Evolutionary conservation across 805 yeast species (phyloP).

Genomic region (Hanseniaspora opuntiae): DNA sequence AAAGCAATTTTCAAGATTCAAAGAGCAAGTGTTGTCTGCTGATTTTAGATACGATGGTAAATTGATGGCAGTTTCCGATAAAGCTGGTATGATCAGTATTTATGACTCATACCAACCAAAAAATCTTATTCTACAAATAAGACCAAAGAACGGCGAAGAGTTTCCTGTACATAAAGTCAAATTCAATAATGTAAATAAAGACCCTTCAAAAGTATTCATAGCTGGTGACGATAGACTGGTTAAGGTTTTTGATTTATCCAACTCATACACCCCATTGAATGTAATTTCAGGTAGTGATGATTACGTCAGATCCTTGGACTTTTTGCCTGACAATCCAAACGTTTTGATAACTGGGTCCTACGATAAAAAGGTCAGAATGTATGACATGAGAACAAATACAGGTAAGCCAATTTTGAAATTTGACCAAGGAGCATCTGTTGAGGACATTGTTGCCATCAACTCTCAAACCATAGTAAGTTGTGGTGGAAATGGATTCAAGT

Average conservation of each 20-base stretch:
- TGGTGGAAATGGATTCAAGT: slow-evolving; percentile 69
- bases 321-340: slow-evolving; percentile 63
- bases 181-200: slow-evolving; percentile 66
- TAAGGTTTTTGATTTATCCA: slow-evolving; percentile 77
- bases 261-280: slow-evolving; percentile 55
- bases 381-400: slow-evolving; percentile 54
- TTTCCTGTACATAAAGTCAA: slow-evolving; percentile 80
- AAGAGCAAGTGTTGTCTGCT: slow-evolving; percentile 83
- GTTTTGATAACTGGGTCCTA: slow-evolving; percentile 86
- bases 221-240: slow-evolving; percentile 86
- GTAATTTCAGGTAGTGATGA: slow-evolving; percentile 68
- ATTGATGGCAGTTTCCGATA: slow-evolving; percentile 85
- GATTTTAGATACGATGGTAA: slow-evolving; percentile 87
- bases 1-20: slow-evolving; percentile 75
- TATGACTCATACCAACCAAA: slow-evolving; percentile 75
- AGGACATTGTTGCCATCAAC: slow-evolving; percentile 63
- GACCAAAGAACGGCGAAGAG: slow-evolving; percentile 53
- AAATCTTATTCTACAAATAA: slow-evolving; percentile 61
- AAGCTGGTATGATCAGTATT: slow-evolving; percentile 80
- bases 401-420: slow-evolving; percentile 47
- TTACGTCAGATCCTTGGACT: slow-evolving; percentile 70
- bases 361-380: slow-evolving; percentile 73
- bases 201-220: slow-evolving; percentile 50
- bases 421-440: slow-evolving; percentile 71
- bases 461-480: slow-evolving; percentile 63